Conservation (phyloP, 202 grass and related monocot genomes). For the Miscanthus sacchariflorus region DNA sequence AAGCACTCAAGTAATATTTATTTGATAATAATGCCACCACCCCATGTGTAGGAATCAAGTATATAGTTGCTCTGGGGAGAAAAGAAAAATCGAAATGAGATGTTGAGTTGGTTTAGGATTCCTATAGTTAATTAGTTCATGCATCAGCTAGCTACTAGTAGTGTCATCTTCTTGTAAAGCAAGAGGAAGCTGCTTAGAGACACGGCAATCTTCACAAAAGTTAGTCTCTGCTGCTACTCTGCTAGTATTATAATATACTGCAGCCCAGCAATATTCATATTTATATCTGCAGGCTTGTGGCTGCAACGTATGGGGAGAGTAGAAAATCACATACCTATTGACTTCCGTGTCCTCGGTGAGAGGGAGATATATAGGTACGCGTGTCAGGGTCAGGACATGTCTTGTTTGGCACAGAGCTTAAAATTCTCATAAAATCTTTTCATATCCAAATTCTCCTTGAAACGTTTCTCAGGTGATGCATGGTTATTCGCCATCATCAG, state of each 20-base stretch:
- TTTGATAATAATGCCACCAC: background rate
- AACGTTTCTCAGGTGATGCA: no score
- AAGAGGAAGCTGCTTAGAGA: constrained; percentile 34
- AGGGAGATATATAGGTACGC: no score
- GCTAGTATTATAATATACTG: background rate
- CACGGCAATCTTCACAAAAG: constrained; percentile 14
- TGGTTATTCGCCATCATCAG: no score
- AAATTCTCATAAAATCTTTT: no score
- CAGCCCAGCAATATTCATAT: background rate
- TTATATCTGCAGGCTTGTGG: background rate
- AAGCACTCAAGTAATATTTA: background rate
- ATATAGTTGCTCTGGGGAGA: background rate
- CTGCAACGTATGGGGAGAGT: no score
- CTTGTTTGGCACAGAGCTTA: no score
- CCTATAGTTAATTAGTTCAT: constrained; percentile 8
- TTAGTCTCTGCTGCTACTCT: background rate
- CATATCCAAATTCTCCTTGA: no score
- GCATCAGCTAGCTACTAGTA: background rate
- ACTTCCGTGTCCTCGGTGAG: no score
- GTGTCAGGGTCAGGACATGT: no score
- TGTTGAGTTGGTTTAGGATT: constrained; percentile 35
- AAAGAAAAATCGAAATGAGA: constrained; percentile 17
- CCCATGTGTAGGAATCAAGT: constrained; percentile 24
- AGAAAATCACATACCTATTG: no score
- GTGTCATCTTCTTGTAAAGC: background rate